Conservation (phyloP, 805 yeast species). For the Candida xiaguanensis region DNA sequence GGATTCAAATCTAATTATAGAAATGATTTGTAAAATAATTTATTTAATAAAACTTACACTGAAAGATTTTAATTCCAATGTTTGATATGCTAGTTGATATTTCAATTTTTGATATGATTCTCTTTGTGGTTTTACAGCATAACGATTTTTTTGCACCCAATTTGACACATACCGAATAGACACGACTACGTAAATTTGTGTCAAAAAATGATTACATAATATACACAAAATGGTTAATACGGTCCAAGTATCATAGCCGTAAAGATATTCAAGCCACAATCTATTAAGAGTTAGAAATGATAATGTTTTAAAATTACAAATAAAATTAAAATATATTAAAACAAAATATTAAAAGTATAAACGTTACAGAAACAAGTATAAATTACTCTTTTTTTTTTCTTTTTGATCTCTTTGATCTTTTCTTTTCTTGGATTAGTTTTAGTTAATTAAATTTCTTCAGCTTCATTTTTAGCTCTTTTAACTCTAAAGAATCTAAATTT, state of each 20-base stretch:
- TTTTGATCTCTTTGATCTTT: not conserved
- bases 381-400: not conserved
- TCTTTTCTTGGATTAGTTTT: not conserved
- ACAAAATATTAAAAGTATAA: not conserved
- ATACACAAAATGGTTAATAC: not conserved
- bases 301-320: too few relatives aligned
- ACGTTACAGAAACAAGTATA: not conserved
- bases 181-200: not conserved
- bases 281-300: too few relatives aligned
- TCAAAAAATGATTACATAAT: not conserved
- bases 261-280: too few relatives aligned
- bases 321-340: not conserved
- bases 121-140: not conserved
- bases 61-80: too few relatives aligned
- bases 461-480: conserved; percentile 8
- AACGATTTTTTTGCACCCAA: conserved; percentile 1
- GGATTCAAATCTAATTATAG: not conserved
- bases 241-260: too few relatives aligned
- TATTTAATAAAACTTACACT: too few relatives aligned
- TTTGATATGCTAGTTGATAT: not conserved
- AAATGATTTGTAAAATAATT: not conserved
- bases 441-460: conserved; percentile 6
- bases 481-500: conserved; percentile 12
- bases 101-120: not conserved
- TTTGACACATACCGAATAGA: not conserved